A percentile compares a stretch with the other conserved stretches of the same genome.
Evolutionary conservation across 1,139 yeast genomes (phyloP).

Genomic region (Keqinozyma sinolaborantium): DNA sequence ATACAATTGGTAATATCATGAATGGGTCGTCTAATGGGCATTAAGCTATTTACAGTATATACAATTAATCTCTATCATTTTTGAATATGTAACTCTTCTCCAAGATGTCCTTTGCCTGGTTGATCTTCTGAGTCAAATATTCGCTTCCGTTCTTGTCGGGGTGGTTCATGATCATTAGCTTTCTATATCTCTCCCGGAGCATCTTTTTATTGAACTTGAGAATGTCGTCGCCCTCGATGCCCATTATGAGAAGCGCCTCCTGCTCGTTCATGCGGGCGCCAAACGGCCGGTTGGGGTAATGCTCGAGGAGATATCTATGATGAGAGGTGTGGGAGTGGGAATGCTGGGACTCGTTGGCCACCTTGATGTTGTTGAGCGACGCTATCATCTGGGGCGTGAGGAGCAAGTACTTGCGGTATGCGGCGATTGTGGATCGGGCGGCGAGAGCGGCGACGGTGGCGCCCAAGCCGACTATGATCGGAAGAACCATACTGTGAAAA

Average conservation of each 20-base stretch:
- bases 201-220: slow-evolving; percentile 36
- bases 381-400: slow-evolving; percentile 59
- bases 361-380: slow-evolving; percentile 40
- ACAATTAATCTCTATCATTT: slow-evolving; percentile 2
- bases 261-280: slow-evolving; percentile 51
- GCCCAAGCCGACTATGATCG: slow-evolving; percentile 56
- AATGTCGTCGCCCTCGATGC: slow-evolving; percentile 52
- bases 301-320: slow-evolving; percentile 20
- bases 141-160: slow-evolving; percentile 79
- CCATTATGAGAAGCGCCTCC: slow-evolving; percentile 56
- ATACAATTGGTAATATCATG: slow-evolving; percentile 1
- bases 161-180: slow-evolving; percentile 63
- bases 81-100: slow-evolving; percentile 51
- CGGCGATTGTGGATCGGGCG: slow-evolving; percentile 45
- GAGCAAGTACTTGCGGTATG: slow-evolving; percentile 37
- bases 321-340: slow-evolving; percentile 17
- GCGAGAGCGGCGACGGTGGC: slow-evolving; percentile 53
- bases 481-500: slow-evolving; percentile 30
- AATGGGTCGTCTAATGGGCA: slow-evolving; percentile 1
- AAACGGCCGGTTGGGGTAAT: slow-evolving; percentile 49
- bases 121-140: slow-evolving; percentile 68
- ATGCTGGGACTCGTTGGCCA: slow-evolving; percentile 12
- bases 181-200: slow-evolving; percentile 55
- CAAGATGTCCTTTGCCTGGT: slow-evolving; percentile 67
- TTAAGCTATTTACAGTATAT: slow-evolving; percentile 2